A percentile compares a stretch with the other conserved stretches of the same genome.
Conservation (phyloP, 176 grass and related monocot genomes). For the Oryza australiensis region DNA sequence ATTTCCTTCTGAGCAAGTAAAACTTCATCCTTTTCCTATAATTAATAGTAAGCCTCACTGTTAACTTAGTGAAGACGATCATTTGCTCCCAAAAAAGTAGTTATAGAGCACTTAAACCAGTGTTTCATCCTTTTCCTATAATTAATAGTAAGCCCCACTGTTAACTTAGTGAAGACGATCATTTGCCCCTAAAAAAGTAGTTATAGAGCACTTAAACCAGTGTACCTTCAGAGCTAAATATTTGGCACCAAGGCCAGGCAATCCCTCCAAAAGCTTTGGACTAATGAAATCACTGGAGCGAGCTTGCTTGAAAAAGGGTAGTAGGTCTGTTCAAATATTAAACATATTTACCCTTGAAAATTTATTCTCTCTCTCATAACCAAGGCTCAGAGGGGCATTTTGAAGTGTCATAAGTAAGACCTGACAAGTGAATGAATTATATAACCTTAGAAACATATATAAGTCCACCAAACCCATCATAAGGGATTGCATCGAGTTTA, state of each 20-base stretch:
- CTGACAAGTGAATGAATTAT: slow-evolving; percentile 35
- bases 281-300: slow-evolving; percentile 75
- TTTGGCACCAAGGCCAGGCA: slow-evolving; percentile 75
- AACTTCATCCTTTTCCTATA: slow-evolving; percentile 85
- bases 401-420: slow-evolving; percentile 96
- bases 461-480: background rate
- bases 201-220: slow-evolving; percentile 21
- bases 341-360: slow-evolving; percentile 74
- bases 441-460: background rate
- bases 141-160: background rate
- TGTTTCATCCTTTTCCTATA: slow-evolving; percentile 95
- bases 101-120: too few species aligned
- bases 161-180: slow-evolving; percentile 29
- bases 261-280: slow-evolving; percentile 84
- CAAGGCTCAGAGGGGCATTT: slow-evolving; percentile 86
- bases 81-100: background rate
- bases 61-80: slow-evolving; percentile 29
- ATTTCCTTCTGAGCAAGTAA: slow-evolving; percentile 98
- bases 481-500: background rate
- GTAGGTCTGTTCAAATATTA: slow-evolving; percentile 12
- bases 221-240: slow-evolving; percentile 93
- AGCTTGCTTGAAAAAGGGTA: slow-evolving; percentile 92
- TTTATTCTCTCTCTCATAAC: slow-evolving; percentile 81
- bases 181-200: slow-evolving; percentile 22
- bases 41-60: background rate